Base-by-base conservation (phyloP, 2,329 filamentous ascomycete species). In the Xylaria sp. region DNA sequence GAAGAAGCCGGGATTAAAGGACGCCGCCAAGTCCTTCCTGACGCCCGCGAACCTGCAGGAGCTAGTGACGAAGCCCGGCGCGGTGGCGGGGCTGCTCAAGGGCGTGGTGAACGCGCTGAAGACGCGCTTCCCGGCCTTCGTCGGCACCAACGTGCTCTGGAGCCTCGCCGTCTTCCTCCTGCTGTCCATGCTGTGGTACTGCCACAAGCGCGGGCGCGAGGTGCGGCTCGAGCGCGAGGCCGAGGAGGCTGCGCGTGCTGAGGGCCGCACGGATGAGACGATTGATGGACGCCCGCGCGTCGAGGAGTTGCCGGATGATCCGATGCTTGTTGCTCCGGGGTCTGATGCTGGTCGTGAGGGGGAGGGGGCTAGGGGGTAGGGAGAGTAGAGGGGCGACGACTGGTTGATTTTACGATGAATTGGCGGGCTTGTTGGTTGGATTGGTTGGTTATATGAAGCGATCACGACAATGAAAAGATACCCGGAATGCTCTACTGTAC, bases 131-230 rank as follows among this genome's bases (percentile, higher is more conserved):
- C 95, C 95, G 0, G 93, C 93, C 0, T 89, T 97, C 65, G 86
- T 97, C 63, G 93, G 93, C 11, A 93, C 94, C 56, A 98, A 96
- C 75, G 88, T 97, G 17, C 82, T 98, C 15, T 92, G 96, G 87
- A 95, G 91, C 65, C 80, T 98, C 67, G 93, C 92, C 0, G 80
- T 98, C 1, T 96, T 96, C 72, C 82, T 98, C 56, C 83, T 98
- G 15, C 85, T 99, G 58, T 95, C 97, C 73, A 92, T 96, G 44
- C 88, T 98, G 70, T 99, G 94, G 93, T 99, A 98, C 79, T 98
- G 93, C 79, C 90, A 98, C 78, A 98, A 98, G 80, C 90, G 95
- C 55, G 95, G 95, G 38, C 87, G 87, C 44, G 94, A 99, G 79
- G 88, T 88, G 6, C 86, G 95, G 52, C 85, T 98, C 11, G 89